Evolutionary conservation across 1,139 yeast genomes (phyloP).

Genomic region (Debaryomyces udenii): DNA sequence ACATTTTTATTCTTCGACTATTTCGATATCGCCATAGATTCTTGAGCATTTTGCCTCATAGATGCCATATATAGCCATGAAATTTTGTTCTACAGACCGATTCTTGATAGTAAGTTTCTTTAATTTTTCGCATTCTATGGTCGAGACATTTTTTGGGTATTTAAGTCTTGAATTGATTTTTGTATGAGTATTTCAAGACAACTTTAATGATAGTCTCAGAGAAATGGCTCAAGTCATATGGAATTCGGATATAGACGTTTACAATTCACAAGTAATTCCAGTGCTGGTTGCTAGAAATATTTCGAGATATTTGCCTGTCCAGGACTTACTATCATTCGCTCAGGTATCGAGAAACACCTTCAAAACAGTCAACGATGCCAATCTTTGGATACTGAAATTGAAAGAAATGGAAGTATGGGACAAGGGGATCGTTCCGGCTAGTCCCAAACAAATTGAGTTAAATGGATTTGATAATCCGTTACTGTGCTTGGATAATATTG

Average conservation of each 20-base stretch:
- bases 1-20: slow-evolving; percentile 9
- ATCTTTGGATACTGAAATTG: slow-evolving; percentile 57
- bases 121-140: slow-evolving; percentile 6
- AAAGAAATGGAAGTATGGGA: slow-evolving; percentile 54
- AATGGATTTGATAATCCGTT: slow-evolving; percentile 30
- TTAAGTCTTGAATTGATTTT: neutral
- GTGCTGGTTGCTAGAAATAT: slow-evolving; percentile 40
- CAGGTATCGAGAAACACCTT: slow-evolving; percentile 42
- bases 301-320: slow-evolving; percentile 38
- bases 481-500: slow-evolving; percentile 42
- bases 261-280: slow-evolving; percentile 47
- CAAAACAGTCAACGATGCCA: slow-evolving; percentile 39
- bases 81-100: neutral
- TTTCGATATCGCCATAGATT: slow-evolving; percentile 10
- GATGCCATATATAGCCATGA: slow-evolving; percentile 4
- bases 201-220: neutral
- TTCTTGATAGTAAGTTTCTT: neutral
- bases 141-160: slow-evolving; percentile 6
- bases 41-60: slow-evolving; percentile 10
- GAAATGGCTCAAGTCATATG: slow-evolving; percentile 51
- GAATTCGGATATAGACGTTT: slow-evolving; percentile 53
- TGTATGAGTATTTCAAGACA: no score
- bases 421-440: slow-evolving; percentile 12
- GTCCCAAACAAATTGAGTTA: slow-evolving; percentile 1
- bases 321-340: slow-evolving; percentile 40